A percentile compares a stretch with the other conserved stretches of the same genome.
These are phyloP conservation scores for Hymenoscyphus scutula DNA, from an alignment of 2,329 filamentous ascomycete species.

Conservation along the genomic window DNA sequence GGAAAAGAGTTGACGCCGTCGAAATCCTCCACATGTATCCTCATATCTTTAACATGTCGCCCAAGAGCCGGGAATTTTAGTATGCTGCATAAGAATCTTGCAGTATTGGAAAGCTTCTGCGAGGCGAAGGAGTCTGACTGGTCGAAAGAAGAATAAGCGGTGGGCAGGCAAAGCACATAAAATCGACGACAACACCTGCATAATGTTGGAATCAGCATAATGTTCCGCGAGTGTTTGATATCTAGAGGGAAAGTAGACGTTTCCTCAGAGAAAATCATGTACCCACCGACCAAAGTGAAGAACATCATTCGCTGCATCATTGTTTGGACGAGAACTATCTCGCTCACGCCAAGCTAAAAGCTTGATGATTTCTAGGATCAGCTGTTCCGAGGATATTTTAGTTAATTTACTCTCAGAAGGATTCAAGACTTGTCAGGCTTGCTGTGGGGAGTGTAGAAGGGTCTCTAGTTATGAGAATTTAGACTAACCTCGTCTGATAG, in stretches of 20 bases:
- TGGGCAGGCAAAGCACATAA: not conserved
- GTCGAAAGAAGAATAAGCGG: not conserved
- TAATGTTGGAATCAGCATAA: too few relatives aligned
- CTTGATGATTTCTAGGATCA: not conserved
- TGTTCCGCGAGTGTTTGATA: too few relatives aligned
- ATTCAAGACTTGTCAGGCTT: not conserved
- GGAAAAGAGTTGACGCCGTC: too few relatives aligned
- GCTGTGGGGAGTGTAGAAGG: too few relatives aligned
- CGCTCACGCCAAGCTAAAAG: not conserved
- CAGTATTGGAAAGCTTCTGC: not conserved
- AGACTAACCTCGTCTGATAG: too few relatives aligned
- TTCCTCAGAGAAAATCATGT: too few relatives aligned
- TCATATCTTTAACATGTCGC: not conserved
- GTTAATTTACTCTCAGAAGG: too few relatives aligned
- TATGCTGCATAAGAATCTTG: not conserved
- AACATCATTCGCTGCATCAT: not conserved
- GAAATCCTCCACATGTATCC: not conserved
- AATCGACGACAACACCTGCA: not conserved
- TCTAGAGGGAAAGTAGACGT: too few relatives aligned
- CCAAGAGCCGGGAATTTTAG: not conserved
- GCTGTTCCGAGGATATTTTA: too few relatives aligned
- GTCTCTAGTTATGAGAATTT: too few relatives aligned
- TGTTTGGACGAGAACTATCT: not conserved
- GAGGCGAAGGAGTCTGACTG: not conserved
- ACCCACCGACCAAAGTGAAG: not conserved